Conservation (phyloP, 768 basidiomycete genomes). For the Suillus subaureus region DNA sequence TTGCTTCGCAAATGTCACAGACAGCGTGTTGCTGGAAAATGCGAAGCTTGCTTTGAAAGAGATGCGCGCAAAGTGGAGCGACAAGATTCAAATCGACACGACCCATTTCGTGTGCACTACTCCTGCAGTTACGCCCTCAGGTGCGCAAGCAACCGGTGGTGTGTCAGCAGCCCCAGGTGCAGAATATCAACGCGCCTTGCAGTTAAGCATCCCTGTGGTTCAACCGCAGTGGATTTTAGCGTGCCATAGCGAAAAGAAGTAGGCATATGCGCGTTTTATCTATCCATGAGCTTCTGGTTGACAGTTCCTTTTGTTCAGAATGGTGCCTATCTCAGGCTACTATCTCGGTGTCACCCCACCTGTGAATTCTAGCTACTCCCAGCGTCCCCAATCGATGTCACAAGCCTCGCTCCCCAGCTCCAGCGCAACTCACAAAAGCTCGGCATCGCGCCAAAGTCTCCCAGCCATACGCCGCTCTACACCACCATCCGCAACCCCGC, state of each 20-base stretch:
- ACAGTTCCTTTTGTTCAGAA: constrained; percentile 44
- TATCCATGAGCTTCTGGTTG: constrained; percentile 4
- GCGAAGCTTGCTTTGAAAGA: constrained; percentile 78
- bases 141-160: constrained; percentile 57
- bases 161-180: constrained; percentile 67
- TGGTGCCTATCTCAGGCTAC: constrained; percentile 83
- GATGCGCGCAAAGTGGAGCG: constrained; percentile 90
- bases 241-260: constrained; percentile 86
- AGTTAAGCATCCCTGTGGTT: constrained; percentile 92
- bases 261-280: constrained; percentile 26
- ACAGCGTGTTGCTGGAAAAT: constrained; percentile 73
- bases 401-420: constrained; percentile 58
- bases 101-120: constrained; percentile 98
- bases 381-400: constrained; percentile 77
- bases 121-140: constrained; percentile 67
- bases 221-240: constrained; percentile 95
- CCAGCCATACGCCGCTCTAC: constrained; percentile 53
- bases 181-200: constrained; percentile 93
- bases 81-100: constrained; percentile 95
- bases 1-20: constrained; percentile 91
- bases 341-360: constrained; percentile 75
- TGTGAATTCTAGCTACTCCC: constrained; percentile 42
- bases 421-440: constrained; percentile 35
- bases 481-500: constrained; percentile 40
- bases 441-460: constrained; percentile 67